Evolutionary conservation across 2,329 filamentous ascomycete genomes (phyloP).

Genomic region (Talaromyces funiculosus): DNA sequence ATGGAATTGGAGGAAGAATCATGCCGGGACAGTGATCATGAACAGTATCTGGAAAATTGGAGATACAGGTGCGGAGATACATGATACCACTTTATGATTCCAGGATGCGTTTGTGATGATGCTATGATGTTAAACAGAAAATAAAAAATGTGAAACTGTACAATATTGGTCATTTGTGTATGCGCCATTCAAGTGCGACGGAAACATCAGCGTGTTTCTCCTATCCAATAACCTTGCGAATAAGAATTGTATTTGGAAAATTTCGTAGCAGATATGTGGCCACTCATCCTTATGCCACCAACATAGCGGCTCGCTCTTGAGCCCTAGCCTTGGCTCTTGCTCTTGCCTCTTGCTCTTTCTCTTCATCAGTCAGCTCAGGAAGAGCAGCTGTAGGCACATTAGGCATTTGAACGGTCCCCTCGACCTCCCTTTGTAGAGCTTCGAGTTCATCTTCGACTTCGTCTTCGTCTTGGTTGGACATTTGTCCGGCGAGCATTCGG

Average conservation of each 20-base stretch:
- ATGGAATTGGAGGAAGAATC: slow-evolving; percentile 32
- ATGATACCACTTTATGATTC: slow-evolving; percentile 2
- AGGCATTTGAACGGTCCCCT: slow-evolving; percentile 30
- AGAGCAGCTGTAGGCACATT: slow-evolving; percentile 33
- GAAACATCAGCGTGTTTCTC: neutral
- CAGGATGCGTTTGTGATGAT: neutral
- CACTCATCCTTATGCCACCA: slow-evolving; percentile 20
- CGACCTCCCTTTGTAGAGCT: slow-evolving; percentile 64
- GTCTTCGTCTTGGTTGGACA: slow-evolving; percentile 93
- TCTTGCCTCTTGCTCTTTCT: slow-evolving; percentile 27
- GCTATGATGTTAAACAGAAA: neutral
- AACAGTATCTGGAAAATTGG: neutral
- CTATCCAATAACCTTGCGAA: neutral
- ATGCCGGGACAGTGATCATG: slow-evolving; percentile 37
- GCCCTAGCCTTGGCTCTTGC: slow-evolving; percentile 28
- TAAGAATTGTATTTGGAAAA: neutral
- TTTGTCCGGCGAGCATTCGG: slow-evolving; percentile 79
- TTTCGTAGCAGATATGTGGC: neutral
- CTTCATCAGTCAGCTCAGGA: slow-evolving; percentile 24
- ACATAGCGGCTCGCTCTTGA: slow-evolving; percentile 23
- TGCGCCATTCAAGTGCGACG: neutral
- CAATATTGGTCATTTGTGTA: neutral
- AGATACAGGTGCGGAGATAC: neutral
- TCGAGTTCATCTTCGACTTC: slow-evolving; percentile 95
- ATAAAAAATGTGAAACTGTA: neutral